phyloP scores from a whole-genome alignment of 2,329 filamentous ascomycete species.

The Botryotinia narcissicola region DNA sequence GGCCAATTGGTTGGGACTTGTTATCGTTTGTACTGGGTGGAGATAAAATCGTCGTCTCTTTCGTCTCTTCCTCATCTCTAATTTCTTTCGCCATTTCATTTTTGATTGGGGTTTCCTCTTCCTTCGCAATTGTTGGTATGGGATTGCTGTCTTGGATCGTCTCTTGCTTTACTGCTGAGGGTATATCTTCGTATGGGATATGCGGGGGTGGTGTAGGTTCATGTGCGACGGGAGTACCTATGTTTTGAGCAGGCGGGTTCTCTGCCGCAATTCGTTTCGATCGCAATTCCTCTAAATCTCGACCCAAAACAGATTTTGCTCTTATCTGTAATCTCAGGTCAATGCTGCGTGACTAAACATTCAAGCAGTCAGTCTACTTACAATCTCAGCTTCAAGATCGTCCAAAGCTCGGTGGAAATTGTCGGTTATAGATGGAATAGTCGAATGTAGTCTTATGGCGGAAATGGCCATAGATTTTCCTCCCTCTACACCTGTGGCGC shows the following conservation, averaged over 20 bases:
- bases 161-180: slow-evolving; percentile 28
- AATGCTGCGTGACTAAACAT: background rate
- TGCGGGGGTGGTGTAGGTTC: slow-evolving; percentile 30
- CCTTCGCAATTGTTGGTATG: background rate
- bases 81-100: slow-evolving; percentile 26
- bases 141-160: slow-evolving; percentile 18
- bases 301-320: slow-evolving; percentile 54
- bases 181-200: background rate
- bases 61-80: slow-evolving; percentile 10
- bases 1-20: slow-evolving; percentile 27
- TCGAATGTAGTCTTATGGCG: slow-evolving; percentile 29
- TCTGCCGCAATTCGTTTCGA: slow-evolving; percentile 35
- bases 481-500: slow-evolving; percentile 47
- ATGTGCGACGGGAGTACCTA: slow-evolving; percentile 22
- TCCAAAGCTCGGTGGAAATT: slow-evolving; percentile 51
- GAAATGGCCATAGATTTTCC: slow-evolving; percentile 40
- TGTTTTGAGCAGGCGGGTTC: slow-evolving; percentile 27
- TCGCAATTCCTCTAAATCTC: slow-evolving; percentile 49
- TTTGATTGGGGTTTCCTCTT: slow-evolving; percentile 7
- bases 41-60: slow-evolving; percentile 23
- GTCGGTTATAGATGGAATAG: slow-evolving; percentile 35
- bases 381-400: slow-evolving; percentile 57
- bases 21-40: slow-evolving; percentile 27
- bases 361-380: slow-evolving; percentile 38
- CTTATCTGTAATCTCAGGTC: slow-evolving; percentile 41